Base-by-base conservation (phyloP, 306 rosid species). In the Vigna nakashimae region DNA sequence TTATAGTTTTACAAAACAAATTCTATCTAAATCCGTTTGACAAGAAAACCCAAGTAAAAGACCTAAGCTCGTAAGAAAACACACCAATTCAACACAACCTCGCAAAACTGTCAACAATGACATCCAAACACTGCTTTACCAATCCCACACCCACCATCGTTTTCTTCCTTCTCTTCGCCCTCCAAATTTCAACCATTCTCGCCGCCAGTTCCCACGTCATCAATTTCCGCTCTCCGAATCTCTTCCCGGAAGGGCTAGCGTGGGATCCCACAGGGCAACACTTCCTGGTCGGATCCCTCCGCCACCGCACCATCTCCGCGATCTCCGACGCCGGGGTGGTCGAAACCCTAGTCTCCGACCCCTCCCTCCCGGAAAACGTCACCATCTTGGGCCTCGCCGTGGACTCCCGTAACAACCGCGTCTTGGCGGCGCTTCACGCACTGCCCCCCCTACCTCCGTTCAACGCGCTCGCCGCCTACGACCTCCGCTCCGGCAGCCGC, bases 391-490 rank as follows among this genome's bases (percentile, higher is more conserved):
- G 98, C 64, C 84, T 95, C 12, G 64, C 97, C 50, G 87, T 92
- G 12, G 98, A 92, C 66, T 7, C 88, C 71, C 75, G 51, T 84
- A 75, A 84, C 75, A 62, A 68, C 28, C 97, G 97, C 63, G 86
- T 94, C 76, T 92, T 94, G 72, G 93, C 92, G 52, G 94, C 58
- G 28, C 36, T 92, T 82, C 87, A 84, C 75, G 88, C 97, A 59
- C 0, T 0, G 1, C 56, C 76, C 0, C 92, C 95, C 1, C 85
- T 88, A 66, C 88, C 92, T 4, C 86, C 68, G 5, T 89, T 89
- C 89, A 58, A 82, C 85, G 98, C 97, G 13, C 89, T 92, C 75
- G 97, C 90, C 40, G 84, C 97, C 36, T 92, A 90, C 83, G 92
- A 92, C 79, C 88, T 94, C 65, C 85, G 80, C 2, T 77, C 94